Base-by-base conservation (phyloP, 1,284 basidiomycete genomes). In the Wallemia hederae region DNA sequence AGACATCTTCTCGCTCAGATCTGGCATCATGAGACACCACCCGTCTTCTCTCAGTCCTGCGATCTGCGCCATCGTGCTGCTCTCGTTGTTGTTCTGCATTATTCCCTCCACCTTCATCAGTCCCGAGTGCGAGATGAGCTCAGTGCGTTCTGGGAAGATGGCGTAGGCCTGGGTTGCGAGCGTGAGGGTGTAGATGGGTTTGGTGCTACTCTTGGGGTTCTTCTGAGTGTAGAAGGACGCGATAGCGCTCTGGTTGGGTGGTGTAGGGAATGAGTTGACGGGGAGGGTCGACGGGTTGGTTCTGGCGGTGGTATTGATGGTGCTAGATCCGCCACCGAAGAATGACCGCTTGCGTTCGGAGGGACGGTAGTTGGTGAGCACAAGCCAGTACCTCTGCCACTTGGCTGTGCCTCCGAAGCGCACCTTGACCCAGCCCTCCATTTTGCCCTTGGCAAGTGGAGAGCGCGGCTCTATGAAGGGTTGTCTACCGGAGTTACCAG, bases 71-170 rank as follows among this genome's bases (percentile, higher is more conserved):
- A 72, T 71, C 62, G 74, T 72, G 33, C 73, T 70, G 17, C 72
- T 70, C 28, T 73, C 72, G 17, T 87, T 82, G 66, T 89, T 85
- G 33, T 82, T 80, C 1, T 83, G 82, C 60, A 91, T 75, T 27
- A 75, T 71, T 22, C 85, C 89, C 66, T 91, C 87, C 11, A 91
- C 69, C 70, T 94, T 94, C 72, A 92, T 81, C 64, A 94, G 72
- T 2, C 86, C 89, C 65, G 85, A 88, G 65, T 80, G 76, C 62
- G 77, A 81, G 68, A 94, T 89, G 63, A 92, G 72, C 65, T 89
- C 85, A n/a, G 86, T 84, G n/a, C 85, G 78, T 68, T 94, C 90
- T 1, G 90, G 90, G 70, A 90, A 96, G 2, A 94, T 85, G 1
- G 86, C 86, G 68, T 90, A 91, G 1, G 78, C 80, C 62, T 69